These are phyloP conservation scores for Backusella liffmaniae DNA, from an alignment of 192 early-diverging fungal genomes.

Conservation along the genomic window DNA sequence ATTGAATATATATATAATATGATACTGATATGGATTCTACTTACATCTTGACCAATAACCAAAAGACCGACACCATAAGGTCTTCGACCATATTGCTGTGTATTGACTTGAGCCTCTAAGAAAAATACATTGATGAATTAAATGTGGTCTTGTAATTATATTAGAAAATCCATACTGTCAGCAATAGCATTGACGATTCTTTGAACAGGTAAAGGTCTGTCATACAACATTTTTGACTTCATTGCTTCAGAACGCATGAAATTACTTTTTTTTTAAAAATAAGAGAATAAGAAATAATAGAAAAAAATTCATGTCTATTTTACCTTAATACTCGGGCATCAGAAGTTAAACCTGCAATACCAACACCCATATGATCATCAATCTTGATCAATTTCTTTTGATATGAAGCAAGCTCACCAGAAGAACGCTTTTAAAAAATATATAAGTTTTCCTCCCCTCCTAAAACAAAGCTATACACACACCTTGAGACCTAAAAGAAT, in stretches of 20 bases:
- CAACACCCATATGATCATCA: conserved; percentile 96
- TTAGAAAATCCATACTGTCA: conserved; percentile 61
- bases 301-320: background rate
- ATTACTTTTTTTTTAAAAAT: conserved; percentile 60
- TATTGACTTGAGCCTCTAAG: conserved; percentile 94
- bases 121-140: background rate
- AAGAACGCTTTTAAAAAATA: conserved; percentile 61
- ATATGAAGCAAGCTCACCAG: conserved; percentile 94
- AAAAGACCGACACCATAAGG: conserved; percentile 99
- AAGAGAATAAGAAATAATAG: background rate
- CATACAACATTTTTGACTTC: conserved; percentile 87
- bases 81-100: conserved; percentile 91
- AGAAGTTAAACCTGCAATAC: conserved; percentile 94
- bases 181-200: conserved; percentile 85
- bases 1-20: background rate
- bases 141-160: too few species aligned
- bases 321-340: conserved; percentile 96
- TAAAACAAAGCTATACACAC: background rate
- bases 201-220: conserved; percentile 82
- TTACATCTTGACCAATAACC: conserved; percentile 79
- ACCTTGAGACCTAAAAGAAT: conserved; percentile 91
- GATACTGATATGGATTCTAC: background rate
- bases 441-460: too few species aligned
- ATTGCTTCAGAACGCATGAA: conserved; percentile 94
- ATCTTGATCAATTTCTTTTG: conserved; percentile 95